A percentile compares a stretch with the other conserved stretches of the same genome.
Evolutionary conservation across 2,329 filamentous ascomycete genomes (phyloP).

Genomic region (Exophiala calicioides): DNA sequence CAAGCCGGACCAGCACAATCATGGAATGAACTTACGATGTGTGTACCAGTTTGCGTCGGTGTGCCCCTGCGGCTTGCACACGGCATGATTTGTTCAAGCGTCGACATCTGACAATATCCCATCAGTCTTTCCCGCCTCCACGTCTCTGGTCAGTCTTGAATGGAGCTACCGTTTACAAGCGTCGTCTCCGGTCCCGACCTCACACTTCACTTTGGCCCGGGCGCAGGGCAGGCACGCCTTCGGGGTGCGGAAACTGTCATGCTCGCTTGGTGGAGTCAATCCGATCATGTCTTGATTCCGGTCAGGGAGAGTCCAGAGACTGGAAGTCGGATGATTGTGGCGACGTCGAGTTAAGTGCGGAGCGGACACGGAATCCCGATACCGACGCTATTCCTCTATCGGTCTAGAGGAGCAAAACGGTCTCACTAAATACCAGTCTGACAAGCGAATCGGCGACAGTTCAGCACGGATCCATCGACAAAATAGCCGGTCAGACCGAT

Average conservation of each 20-base stretch:
- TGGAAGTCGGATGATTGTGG: background rate
- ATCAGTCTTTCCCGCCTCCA: too few relatives aligned
- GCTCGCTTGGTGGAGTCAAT: slow-evolving; percentile 8
- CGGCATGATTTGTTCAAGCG: slow-evolving; percentile 34
- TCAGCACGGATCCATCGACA: too few relatives aligned
- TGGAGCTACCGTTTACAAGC: slow-evolving; percentile 24
- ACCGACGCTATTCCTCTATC: background rate
- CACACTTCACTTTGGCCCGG: slow-evolving; percentile 24
- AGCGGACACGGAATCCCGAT: background rate
- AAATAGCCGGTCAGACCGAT: too few relatives aligned
- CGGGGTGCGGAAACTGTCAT: slow-evolving; percentile 11
- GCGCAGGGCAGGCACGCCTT: slow-evolving; percentile 27
- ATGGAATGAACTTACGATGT: slow-evolving; percentile 1
- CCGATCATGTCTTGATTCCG: slow-evolving; percentile 2
- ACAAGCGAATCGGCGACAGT: too few relatives aligned
- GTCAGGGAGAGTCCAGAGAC: too few relatives aligned
- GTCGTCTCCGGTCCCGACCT: slow-evolving; percentile 10
- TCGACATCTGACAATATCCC: slow-evolving; percentile 29
- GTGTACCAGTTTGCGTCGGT: slow-evolving; percentile 25
- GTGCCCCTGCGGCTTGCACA: slow-evolving; percentile 32
- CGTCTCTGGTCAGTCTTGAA: background rate
- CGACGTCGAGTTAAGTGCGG: background rate
- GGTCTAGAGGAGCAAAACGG: too few relatives aligned
- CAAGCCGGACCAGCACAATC: background rate
- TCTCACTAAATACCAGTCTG: too few relatives aligned